Base-by-base conservation (phyloP, 2,329 filamentous ascomycete genomes). In the Aspergillus floridensis region DNA sequence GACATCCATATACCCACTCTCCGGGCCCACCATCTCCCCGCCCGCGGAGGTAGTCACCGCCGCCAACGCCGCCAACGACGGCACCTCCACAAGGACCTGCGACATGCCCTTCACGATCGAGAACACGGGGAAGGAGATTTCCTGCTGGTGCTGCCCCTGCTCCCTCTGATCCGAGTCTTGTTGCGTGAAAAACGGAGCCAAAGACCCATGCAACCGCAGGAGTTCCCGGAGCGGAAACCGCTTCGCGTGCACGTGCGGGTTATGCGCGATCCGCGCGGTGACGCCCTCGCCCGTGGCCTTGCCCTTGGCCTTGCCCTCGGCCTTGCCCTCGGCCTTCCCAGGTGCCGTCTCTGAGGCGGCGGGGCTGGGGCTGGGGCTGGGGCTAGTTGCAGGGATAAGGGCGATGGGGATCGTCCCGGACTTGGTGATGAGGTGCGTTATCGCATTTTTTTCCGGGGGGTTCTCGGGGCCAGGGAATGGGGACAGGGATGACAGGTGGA, bases 51-150 rank as follows among this genome's bases (percentile, higher is more conserved):
- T 50, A 5, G 66, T 65, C 54, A 73, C 67, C 5, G 68, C 67
- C 5, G 76, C 80, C 19, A 93, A 79, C 7, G 82, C 80, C 31
- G 86, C 85, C 10, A 91, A 73, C 56, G 80, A 81, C 0, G 84
- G 79, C 22, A 95, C 78, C 64, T 84, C 77, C 14, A 89, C 78
- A 32, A 91, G 81, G n/a, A 86, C 74, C 72, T 92, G 92, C 12
- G 67, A 73, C 74, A 77, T 75, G 4, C 76, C 76, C 46, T 76
- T 74, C 24, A 78, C 75, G 56, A 77, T 75, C 0, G 73, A 76
- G 56, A 77, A 71, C 7, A 77, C 22, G 1, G 72, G 72, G 58
- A 72, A 74, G 0, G 59, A 19, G 38, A 16, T 62, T 1, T 29
- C 46, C 38, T 61, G 50, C 6, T 55, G 26, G 1, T 29, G 26